Evolutionary conservation across 129 eudicot species (phyloP), one percentile per base, ranked within the genome.

Genomic region (Escallonia rubra): DNA sequence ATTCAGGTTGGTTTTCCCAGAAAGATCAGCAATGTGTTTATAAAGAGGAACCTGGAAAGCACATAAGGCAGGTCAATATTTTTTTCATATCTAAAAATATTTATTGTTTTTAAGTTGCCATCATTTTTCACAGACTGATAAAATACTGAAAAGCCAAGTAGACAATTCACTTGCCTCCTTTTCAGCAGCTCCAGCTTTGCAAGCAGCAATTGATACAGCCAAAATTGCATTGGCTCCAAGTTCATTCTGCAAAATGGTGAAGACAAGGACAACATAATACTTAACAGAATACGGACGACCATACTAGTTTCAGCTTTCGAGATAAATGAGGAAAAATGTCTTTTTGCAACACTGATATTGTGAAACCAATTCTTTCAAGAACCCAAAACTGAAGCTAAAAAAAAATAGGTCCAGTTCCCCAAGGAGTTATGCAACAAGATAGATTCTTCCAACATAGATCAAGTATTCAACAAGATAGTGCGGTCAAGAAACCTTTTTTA

Each of bases 141-240:
- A 48, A 70, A 1, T 11, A 50, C 49, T 58, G 47, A 60, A 41
- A 58, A 2, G 7, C 53, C 53, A 16, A 13, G 43, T 3, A 7
- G 40, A 47, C 10, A 42, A 15, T 62, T 34, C 50, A 54, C 80
- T 63, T 81, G 71, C 97, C 89, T 90, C 97, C 66, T 90, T 90
- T 72, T 90, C 95, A 72, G 97, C 97, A 48, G 97, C 97, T 76
- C 97, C 97, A 52, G 97, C 97, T 85, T 74, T 90, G 84, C 97
- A 90, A 67, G 97, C 95, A 72, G 97, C 97, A 75, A 90, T 80
- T 54, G 97, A 90, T 52, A 93, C 98, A 15, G 98, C 98, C 67
- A 92, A 72, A 73, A 88, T 92, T 65, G 98, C 98, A 84, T 92
- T 92, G 57, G 90, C 96, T 66, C 98, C 96, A 64, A 93, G 96